Conservation (phyloP, 441 rosid genomes). For the Geranium incanum region DNA sequence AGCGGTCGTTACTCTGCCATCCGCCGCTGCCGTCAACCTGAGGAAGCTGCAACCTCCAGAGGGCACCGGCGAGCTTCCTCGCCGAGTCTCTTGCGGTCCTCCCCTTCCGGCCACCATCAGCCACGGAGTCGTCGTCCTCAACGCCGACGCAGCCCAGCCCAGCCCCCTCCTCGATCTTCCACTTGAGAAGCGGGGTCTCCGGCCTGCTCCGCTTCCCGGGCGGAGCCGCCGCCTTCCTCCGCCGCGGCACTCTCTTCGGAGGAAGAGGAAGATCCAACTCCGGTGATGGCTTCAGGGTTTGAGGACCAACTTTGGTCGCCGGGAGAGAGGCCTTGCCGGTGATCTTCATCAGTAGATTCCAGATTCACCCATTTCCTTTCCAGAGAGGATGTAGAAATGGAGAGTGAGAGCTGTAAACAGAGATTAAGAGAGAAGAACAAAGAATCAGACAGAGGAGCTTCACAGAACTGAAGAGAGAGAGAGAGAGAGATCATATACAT, state of each 20-base stretch:
- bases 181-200: constrained; percentile 72
- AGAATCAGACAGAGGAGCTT: too few relatives aligned
- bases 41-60: constrained; percentile 76
- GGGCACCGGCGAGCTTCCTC: constrained; percentile 78
- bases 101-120: constrained; percentile 16
- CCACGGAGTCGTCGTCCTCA: constrained; percentile 20
- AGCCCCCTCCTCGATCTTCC: constrained; percentile 59
- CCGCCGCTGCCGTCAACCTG: constrained; percentile 34
- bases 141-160: constrained; percentile 23
- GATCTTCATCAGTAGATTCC: too few relatives aligned
- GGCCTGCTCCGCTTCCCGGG: constrained; percentile 55
- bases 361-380: too few relatives aligned
- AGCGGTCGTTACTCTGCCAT: constrained; percentile 32
- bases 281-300: too few relatives aligned
- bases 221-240: constrained; percentile 37
- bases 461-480: too few relatives aligned
- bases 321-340: too few relatives aligned
- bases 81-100: constrained; percentile 59
- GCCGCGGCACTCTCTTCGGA: constrained; percentile 15
- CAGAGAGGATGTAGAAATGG: too few relatives aligned
- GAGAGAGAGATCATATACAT: too few relatives aligned
- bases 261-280: too few relatives aligned
- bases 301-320: too few relatives aligned
- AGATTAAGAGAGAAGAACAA: background rate
- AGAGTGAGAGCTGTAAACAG: too few relatives aligned